Percentiles rank a stretch among this genome's conserved stretches.
These are phyloP conservation scores for Rhododendron griersonianum DNA, from an alignment of 148 eudicot species.

Conservation along the genomic window DNA sequence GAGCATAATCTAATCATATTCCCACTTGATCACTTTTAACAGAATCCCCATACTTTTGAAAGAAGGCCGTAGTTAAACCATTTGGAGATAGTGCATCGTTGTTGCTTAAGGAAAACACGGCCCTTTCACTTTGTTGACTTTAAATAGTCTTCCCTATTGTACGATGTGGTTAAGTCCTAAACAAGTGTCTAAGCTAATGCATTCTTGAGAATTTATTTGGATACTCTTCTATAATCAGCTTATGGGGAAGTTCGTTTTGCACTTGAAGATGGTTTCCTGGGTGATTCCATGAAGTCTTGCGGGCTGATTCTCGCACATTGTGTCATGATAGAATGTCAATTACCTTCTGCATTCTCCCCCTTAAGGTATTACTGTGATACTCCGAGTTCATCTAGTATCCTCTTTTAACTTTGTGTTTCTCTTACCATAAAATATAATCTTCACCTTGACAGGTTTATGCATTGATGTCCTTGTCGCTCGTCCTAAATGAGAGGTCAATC, in stretches of 20 bases:
- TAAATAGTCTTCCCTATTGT: too few relatives aligned
- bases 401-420: constrained; percentile 1
- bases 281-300: background rate
- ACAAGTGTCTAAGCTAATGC: background rate
- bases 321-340: background rate
- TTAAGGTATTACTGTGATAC: background rate
- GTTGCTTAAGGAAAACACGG: background rate
- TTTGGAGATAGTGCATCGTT: background rate
- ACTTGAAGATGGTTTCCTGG: background rate
- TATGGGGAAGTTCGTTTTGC: background rate
- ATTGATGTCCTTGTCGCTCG: constrained; percentile 78
- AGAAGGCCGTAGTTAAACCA: background rate
- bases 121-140: background rate
- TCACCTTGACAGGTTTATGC: constrained; percentile 76
- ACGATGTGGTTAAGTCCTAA: background rate
- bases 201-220: background rate
- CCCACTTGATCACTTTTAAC: background rate
- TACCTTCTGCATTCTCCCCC: background rate
- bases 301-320: background rate
- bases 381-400: background rate
- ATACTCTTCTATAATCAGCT: background rate
- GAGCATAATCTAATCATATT: background rate
- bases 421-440: background rate
- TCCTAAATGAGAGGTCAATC: constrained; percentile 65
- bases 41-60: background rate